Percentiles rank a stretch among this genome's conserved stretches.
These are phyloP conservation scores for Sonneratia caseolaris DNA, from an alignment of 345 rosid species.

Conservation along the genomic window DNA sequence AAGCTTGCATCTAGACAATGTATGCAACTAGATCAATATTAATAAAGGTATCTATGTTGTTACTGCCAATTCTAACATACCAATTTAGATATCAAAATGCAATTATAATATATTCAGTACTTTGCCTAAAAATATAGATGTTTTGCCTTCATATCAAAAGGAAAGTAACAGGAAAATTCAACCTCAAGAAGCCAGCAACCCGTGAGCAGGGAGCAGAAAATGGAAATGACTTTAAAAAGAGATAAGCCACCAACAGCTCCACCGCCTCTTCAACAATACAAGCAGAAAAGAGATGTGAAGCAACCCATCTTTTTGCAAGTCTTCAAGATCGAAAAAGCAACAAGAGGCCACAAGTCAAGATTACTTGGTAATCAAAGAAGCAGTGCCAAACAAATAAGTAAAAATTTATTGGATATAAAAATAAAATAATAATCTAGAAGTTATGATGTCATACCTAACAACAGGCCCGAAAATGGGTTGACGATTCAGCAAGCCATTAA, in stretches of 20 bases:
- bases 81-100: neutral
- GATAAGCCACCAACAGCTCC: constrained; percentile 72
- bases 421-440: neutral
- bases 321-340: constrained; percentile 21
- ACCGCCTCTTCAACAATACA: constrained; percentile 80
- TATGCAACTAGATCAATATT: neutral
- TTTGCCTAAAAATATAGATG: neutral
- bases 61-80: neutral
- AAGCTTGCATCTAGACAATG: neutral
- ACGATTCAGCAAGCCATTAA: constrained; percentile 67
- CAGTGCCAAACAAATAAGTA: neutral
- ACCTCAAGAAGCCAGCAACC: constrained; percentile 84
- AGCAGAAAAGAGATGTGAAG: constrained; percentile 85
- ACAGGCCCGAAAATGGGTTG: constrained; percentile 61
- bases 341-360: constrained; percentile 1
- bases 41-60: neutral
- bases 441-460: constrained; percentile 40
- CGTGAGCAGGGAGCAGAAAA: constrained; percentile 73
- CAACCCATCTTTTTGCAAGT: constrained; percentile 94
- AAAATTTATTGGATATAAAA: neutral
- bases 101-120: neutral
- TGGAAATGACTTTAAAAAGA: constrained; percentile 75
- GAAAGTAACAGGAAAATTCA: constrained; percentile 1
- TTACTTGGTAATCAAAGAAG: neutral
- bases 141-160: neutral